Percentiles rank a stretch among this genome's conserved stretches.
Conservation (phyloP, 1,284 basidiomycete species). For the Bjerkandera adusta region DNA sequence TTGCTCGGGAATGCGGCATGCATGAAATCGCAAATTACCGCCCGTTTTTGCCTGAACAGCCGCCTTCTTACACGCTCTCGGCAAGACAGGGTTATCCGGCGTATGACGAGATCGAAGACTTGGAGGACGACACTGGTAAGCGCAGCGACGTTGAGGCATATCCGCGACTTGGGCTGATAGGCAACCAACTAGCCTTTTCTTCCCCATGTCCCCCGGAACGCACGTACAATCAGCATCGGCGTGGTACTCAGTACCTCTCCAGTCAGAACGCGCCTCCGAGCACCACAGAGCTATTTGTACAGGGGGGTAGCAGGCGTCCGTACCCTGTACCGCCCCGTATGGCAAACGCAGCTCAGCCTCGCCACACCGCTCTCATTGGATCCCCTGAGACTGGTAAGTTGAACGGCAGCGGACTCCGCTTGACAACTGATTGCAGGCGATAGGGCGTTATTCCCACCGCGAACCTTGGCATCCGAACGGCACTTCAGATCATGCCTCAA, state of each 20-base stretch:
- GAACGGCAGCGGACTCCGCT: too few relatives aligned
- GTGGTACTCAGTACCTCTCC: conserved; percentile 5
- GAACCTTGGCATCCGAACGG: too few relatives aligned
- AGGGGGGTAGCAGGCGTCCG: too few relatives aligned
- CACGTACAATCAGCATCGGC: not conserved
- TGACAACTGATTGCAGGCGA: too few relatives aligned
- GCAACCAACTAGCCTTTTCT: conserved; percentile 29
- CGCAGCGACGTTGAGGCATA: conserved; percentile 6
- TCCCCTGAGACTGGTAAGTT: too few relatives aligned
- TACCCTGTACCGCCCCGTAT: too few relatives aligned
- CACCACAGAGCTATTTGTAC: too few relatives aligned
- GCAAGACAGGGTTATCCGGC: conserved; percentile 2
- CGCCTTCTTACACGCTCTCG: not conserved
- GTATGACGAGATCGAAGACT: conserved; percentile 10
- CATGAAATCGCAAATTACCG: conserved; percentile 17
- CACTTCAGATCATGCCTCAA: not conserved
- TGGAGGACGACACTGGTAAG: conserved; percentile 10
- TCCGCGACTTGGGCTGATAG: not conserved
- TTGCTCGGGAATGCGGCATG: conserved; percentile 20
- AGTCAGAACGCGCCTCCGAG: conserved; percentile 5
- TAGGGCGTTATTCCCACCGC: too few relatives aligned
- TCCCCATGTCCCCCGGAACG: conserved; percentile 41
- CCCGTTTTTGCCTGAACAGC: conserved; percentile 12
- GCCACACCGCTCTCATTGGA: too few relatives aligned
- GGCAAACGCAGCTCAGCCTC: too few relatives aligned